Percentiles rank a stretch among this genome's conserved stretches.
Evolutionary conservation across 2,329 filamentous ascomycete species (phyloP).

Genomic region (Colletotrichum spaethianum): DNA sequence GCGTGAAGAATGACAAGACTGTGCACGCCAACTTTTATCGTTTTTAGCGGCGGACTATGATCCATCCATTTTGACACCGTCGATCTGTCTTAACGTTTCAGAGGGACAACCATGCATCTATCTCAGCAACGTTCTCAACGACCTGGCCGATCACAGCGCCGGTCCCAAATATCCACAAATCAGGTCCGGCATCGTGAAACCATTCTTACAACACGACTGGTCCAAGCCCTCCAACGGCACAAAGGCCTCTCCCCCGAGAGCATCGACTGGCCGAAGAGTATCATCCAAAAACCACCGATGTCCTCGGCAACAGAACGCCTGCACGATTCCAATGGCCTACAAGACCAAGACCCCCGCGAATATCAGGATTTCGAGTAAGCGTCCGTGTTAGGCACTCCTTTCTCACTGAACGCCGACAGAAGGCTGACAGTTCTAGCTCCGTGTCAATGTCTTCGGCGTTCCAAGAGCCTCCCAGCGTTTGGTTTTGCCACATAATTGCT

Average conservation of each 20-base stretch:
- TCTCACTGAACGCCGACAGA: not conserved
- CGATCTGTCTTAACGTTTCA: not conserved
- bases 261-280: not conserved
- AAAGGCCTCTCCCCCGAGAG: not conserved
- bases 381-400: not conserved
- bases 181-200: not conserved
- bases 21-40: not conserved
- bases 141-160: not conserved
- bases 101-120: not conserved
- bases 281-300: not conserved
- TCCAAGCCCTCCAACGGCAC: not conserved
- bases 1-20: not conserved
- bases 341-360: not conserved
- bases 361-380: not conserved
- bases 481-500: not conserved
- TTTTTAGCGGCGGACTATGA: not conserved
- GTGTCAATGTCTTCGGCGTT: too few relatives aligned
- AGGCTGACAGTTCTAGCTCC: not conserved
- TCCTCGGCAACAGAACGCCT: not conserved
- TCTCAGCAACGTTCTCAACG: not conserved
- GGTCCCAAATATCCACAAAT: not conserved
- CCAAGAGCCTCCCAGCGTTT: not conserved
- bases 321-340: not conserved
- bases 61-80: not conserved
- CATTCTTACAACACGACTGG: not conserved